Evolutionary conservation across 805 yeast genomes (phyloP), one percentile per base, ranked within the genome.

Genomic region (Starmerella vaccinii): DNA sequence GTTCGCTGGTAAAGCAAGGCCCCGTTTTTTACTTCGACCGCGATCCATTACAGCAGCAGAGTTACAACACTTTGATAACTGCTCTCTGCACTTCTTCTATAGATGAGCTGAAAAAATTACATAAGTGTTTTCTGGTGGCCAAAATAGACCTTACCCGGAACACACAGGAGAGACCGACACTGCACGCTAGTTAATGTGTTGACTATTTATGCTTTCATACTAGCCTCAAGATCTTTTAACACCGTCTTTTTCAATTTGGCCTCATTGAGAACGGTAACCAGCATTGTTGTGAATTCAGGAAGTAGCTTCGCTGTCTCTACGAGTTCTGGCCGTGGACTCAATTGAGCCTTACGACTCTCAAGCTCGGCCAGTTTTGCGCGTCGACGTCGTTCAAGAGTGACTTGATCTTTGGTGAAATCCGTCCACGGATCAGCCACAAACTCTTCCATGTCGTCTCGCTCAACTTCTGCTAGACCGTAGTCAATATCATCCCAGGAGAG

Each of bases 381-480:
- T 47, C 66, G 57, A 41, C 61, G 49, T 27, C 61, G 47, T 43
- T 61, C 65, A 19, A 55, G 50, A 41, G 64, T 58, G 41, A 61
- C 53, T 49, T 63, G 64, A 49, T 63, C 61, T 53, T 60, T 61
- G 45, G 56, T 49, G 26, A 58, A 53, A 26, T 59, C 67, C 8
- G 62, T 61, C 34, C 61, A 61, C 15, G 59, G 64, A 24, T 63
- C 65, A 12, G 63, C 61, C 37, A 66, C 62, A 38, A 64, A 67
- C 45, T 65, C 71, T 23, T 62, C 65, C 32, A 65, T 56, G 51
- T 73, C 77, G 19, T 69, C 70, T n/a, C 72, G 56, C 54, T 76
- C 80, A 42, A 71, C 70, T 26, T 74, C 77, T 18, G 71, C 68
- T 13, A 76, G 55, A 0, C 80, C 81, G 52, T 76, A 70, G 49